A percentile compares a stretch with the other conserved stretches of the same genome.
Evolutionary conservation across 1,284 basidiomycete species (phyloP).

Genomic region (Abortiporus biennis): DNA sequence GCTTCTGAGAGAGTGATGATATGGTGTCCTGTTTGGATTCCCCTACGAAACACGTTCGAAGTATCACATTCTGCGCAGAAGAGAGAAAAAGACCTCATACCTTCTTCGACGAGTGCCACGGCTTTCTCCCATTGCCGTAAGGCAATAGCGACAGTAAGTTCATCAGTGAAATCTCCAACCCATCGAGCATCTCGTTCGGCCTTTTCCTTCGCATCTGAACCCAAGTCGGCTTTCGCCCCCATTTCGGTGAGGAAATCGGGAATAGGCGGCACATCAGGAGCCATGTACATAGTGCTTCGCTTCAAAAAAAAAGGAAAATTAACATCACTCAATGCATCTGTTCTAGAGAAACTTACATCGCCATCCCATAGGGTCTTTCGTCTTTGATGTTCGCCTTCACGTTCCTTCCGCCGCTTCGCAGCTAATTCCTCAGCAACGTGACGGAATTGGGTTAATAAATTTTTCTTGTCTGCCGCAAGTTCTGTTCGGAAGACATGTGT

Average conservation of each 20-base stretch:
- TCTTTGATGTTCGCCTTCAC: constrained; percentile 86
- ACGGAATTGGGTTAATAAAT: constrained; percentile 80
- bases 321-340: neutral
- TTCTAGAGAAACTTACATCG: constrained; percentile 50
- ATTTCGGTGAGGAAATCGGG: constrained; percentile 70
- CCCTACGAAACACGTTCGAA: constrained; percentile 31
- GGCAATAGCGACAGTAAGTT: constrained; percentile 88
- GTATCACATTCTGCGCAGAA: neutral
- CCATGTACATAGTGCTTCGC: too few relatives aligned
- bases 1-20: constrained; percentile 44
- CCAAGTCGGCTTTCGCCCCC: constrained; percentile 48
- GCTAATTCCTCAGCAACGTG: constrained; percentile 90
- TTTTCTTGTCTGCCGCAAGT: constrained; percentile 78
- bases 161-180: constrained; percentile 88
- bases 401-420: constrained; percentile 84
- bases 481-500: constrained; percentile 91
- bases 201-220: constrained; percentile 58
- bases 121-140: constrained; percentile 87
- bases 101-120: constrained; percentile 78
- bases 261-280: constrained; percentile 35
- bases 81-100: constrained; percentile 32
- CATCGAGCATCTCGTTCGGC: constrained; percentile 76
- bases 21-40: constrained; percentile 51
- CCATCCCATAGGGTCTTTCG: constrained; percentile 77
- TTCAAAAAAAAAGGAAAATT: neutral